These are phyloP conservation scores for Posidonia australis DNA, from an alignment of 106 monocot species.

Conservation along the genomic window DNA sequence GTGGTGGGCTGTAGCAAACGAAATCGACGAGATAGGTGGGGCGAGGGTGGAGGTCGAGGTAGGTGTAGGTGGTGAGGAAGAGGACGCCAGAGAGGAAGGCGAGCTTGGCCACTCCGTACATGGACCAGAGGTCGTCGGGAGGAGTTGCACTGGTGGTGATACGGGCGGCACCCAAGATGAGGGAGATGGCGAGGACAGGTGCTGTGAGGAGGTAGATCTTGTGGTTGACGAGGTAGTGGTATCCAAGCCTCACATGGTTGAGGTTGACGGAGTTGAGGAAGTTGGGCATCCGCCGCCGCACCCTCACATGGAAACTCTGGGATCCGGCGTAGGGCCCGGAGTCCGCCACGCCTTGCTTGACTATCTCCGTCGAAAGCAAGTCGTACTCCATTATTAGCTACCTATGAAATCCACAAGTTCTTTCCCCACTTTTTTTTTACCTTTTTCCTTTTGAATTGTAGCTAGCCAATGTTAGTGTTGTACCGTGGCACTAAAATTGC, in stretches of 20 bases:
- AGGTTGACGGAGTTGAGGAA: constrained; percentile 11
- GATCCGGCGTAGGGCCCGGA: constrained; percentile 10
- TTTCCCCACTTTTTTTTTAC: too few species aligned
- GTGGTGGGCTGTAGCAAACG: constrained; percentile 12
- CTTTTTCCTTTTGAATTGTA: too few species aligned
- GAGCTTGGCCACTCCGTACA: neutral
- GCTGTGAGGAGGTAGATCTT: neutral
- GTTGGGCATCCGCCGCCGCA: constrained; percentile 4
- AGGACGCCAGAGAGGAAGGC: neutral
- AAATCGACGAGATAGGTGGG: constrained; percentile 18
- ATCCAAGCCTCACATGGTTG: neutral
- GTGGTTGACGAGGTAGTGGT: constrained; percentile 6
- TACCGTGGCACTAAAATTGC: too few species aligned
- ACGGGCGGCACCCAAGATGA: too few species aligned
- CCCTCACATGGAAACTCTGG: constrained; percentile 6
- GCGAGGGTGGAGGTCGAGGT: neutral
- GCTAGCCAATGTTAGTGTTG: too few species aligned
- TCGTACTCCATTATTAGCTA: neutral
- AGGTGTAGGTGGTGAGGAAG: constrained; percentile 1
- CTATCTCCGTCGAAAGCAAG: constrained; percentile 4
- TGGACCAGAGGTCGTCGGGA: constrained; percentile 11
- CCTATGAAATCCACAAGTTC: too few species aligned
- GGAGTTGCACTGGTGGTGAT: constrained; percentile 9
- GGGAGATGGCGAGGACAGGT: neutral
- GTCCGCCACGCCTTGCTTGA: neutral